phyloP scores from a whole-genome alignment of 139 green algal species.

The Axilococcus clingmanii region DNA sequence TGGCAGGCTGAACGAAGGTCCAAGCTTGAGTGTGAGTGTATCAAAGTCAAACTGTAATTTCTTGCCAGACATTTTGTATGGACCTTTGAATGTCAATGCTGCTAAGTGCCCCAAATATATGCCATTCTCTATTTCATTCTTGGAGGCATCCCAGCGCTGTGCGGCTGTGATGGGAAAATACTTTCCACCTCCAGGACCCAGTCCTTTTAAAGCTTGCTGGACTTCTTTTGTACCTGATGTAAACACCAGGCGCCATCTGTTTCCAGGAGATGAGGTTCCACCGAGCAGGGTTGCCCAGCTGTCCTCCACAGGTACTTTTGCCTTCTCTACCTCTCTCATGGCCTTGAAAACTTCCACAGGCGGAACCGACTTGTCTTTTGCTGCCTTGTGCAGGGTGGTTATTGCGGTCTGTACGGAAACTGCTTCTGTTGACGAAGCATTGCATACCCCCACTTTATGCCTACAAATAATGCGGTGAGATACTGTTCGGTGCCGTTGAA shows the following conservation, averaged over 20 bases:
- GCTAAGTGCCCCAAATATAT: conserved; percentile 36
- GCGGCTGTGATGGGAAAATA: conserved; percentile 36
- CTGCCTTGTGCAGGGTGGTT: conserved; percentile 1
- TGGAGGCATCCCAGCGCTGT: conserved; percentile 31
- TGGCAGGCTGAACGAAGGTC: background rate
- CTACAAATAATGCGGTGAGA: no score
- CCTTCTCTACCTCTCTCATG: conserved; percentile 15
- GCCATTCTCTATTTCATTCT: conserved; percentile 32
- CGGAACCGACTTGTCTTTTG: conserved; percentile 1
- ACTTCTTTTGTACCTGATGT: conserved; percentile 21
- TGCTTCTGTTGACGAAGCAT: background rate
- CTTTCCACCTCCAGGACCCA: conserved; percentile 17
- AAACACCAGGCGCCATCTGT: conserved; percentile 35
- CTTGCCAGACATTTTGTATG: conserved; percentile 19
- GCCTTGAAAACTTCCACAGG: conserved; percentile 14
- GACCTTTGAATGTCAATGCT: conserved; percentile 27
- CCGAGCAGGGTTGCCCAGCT: conserved; percentile 20
- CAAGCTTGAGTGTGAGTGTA: conserved; percentile 26
- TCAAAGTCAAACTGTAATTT: conserved; percentile 39
- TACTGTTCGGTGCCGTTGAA: no score
- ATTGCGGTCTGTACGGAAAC: conserved; percentile 1
- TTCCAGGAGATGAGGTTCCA: conserved; percentile 14
- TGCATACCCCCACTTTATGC: background rate
- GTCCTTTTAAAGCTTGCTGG: conserved; percentile 13
- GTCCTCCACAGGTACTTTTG: conserved; percentile 20